phyloP scores from a whole-genome alignment of 768 basidiomycete species.

The Cystobasidium tubakii region DNA sequence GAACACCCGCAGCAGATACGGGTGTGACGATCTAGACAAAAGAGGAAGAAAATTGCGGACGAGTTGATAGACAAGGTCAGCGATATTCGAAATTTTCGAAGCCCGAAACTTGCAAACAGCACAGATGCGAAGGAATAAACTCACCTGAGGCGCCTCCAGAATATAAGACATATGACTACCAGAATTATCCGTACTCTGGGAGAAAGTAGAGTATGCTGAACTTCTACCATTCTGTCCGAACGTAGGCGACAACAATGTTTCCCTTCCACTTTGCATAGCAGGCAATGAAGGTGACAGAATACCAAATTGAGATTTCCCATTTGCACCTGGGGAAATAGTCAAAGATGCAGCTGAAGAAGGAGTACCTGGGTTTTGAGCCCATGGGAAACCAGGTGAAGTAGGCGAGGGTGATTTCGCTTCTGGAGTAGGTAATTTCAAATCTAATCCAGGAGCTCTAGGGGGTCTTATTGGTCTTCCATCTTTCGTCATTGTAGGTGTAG shows the following conservation, averaged over 20 bases:
- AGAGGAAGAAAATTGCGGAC: too few relatives aligned
- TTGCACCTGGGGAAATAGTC: background rate
- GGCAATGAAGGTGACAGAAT: background rate
- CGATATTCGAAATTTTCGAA: too few relatives aligned
- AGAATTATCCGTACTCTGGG: conserved; percentile 13
- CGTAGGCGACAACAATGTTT: conserved; percentile 20
- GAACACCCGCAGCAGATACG: conserved; percentile 30
- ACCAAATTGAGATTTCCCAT: background rate
- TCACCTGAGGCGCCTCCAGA: conserved; percentile 45
- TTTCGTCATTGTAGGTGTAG: conserved; percentile 22
- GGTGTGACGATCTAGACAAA: conserved; percentile 45
- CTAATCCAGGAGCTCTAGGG: conserved; percentile 44
- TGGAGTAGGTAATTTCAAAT: conserved; percentile 44
- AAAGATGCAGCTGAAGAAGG: conserved; percentile 15
- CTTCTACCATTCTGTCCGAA: conserved; percentile 16
- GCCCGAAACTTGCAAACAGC: too few relatives aligned
- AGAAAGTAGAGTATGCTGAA: conserved; percentile 35
- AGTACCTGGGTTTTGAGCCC: conserved; percentile 6
- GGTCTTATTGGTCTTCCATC: conserved; percentile 43
- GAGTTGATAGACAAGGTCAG: too few relatives aligned
- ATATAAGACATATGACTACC: conserved; percentile 46
- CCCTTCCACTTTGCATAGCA: background rate
- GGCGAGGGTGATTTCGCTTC: conserved; percentile 25
- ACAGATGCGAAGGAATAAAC: background rate
- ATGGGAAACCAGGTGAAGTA: conserved; percentile 26